These are phyloP conservation scores for Auriscalpium vulgare DNA, from an alignment of 768 basidiomycete genomes.

Conservation along the genomic window DNA sequence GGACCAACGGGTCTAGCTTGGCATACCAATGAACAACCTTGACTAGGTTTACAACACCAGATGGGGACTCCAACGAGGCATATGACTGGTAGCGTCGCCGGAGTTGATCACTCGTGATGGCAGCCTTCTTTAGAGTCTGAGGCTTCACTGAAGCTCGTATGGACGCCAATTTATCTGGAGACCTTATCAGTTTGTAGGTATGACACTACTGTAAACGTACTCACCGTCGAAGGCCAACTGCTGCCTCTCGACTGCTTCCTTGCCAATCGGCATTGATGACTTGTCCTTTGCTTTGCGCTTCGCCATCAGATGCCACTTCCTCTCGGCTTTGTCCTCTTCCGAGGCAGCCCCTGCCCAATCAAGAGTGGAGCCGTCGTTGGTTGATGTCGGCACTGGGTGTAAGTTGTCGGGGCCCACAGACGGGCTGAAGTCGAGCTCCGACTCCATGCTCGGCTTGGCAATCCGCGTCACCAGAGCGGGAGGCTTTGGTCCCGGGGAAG, in stretches of 20 bases:
- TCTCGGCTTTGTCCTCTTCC: constrained; percentile 52
- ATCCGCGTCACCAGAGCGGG: constrained; percentile 22
- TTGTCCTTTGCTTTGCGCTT: constrained; percentile 57
- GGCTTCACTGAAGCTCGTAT: constrained; percentile 43
- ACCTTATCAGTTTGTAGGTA: neutral
- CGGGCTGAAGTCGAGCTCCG: constrained; percentile 66
- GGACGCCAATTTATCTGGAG: constrained; percentile 47
- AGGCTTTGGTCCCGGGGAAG: constrained; percentile 23
- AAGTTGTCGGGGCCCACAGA: constrained; percentile 38
- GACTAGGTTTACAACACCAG: constrained; percentile 33
- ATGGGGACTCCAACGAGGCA: constrained; percentile 25
- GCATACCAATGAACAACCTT: constrained; percentile 54
- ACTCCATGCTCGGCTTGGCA: constrained; percentile 18
- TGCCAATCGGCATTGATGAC: constrained; percentile 35
- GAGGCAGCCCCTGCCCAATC: constrained; percentile 61
- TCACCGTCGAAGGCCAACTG: constrained; percentile 50
- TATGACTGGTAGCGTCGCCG: constrained; percentile 57
- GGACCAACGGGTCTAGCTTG: constrained; percentile 38
- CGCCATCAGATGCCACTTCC: constrained; percentile 51
- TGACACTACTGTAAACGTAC: constrained; percentile 2
- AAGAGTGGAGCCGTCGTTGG: constrained; percentile 59
- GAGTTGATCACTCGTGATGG: constrained; percentile 58
- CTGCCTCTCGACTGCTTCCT: constrained; percentile 47
- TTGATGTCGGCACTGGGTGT: constrained; percentile 65
- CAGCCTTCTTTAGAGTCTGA: constrained; percentile 54